Evolutionary conservation across 2,329 filamentous ascomycete genomes (phyloP), one percentile per base, ranked within the genome.

Genomic region (Canariomyces notabilis): DNA sequence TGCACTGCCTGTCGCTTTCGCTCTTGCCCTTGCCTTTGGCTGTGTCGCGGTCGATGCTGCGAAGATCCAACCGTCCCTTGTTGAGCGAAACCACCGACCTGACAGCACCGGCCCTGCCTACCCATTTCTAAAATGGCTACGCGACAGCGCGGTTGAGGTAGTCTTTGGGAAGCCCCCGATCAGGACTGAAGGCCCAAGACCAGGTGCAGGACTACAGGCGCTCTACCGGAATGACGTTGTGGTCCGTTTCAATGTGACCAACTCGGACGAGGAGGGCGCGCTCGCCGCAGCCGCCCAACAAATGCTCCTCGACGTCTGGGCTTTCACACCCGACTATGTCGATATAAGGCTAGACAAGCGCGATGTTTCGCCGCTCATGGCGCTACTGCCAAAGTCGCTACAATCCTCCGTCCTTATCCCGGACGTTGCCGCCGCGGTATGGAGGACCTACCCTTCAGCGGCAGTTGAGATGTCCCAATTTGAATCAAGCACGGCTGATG

Each of bases 221-320:
- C 62, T 55, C 53, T 95, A 95, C 63, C 80, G 81, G 51, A 79
- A 85, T 52, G 83, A 96, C 65, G 75, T 95, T n/a, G 89, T 98
- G 14, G 70, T 97, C 52, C 83, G 93, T 32, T 96, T 97, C 74
- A 88, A 85, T 59, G 71, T 96, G 45, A 82, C 77, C 51, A 82
- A 77, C 20, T 66, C 74, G 3, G 75, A 81, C 16, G 87, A 95
- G 60, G 83, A 87, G 48, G 67, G 70, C 26, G 83, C 83, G 1
- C 71, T 95, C 46, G 76, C 82, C n/a, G 77, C 85, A 46, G 89
- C 88, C 3, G 76, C 83, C 1, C 76, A 85, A 50, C 79, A 81
- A 15, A 76, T 96, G 19, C 85, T 93, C 57, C 73, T 97, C 34
- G 93, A 98, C 61, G 79, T 97, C 2, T 98, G 93, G 93, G 84